A percentile compares a stretch with the other conserved stretches of the same genome.
These are phyloP conservation scores for Blastocrithidia nonstop DNA, from an alignment of 208 protist species.

Conservation along the genomic window DNA sequence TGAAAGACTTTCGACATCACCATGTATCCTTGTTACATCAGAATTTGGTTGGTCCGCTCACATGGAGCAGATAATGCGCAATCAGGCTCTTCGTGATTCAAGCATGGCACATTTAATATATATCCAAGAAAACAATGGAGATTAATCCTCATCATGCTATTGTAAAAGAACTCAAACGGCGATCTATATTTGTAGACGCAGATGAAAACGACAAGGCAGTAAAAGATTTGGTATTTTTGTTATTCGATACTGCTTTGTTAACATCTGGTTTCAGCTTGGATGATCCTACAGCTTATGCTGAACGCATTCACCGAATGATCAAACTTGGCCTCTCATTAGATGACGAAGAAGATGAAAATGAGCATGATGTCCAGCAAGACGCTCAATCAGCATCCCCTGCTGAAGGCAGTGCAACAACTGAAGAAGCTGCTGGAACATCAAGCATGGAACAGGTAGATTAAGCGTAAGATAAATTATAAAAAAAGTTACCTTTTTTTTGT, in stretches of 20 bases:
- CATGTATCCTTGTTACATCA: slow-evolving; percentile 96
- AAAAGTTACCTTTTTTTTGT: no score
- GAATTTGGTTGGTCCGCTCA: slow-evolving; percentile 98
- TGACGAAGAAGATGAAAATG: slow-evolving; percentile 40
- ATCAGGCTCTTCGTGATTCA: slow-evolving; percentile 95
- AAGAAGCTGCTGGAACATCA: slow-evolving; percentile 47
- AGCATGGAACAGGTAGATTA: slow-evolving; percentile 94
- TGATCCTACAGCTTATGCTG: slow-evolving; percentile 88
- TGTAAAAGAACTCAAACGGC: slow-evolving; percentile 88
- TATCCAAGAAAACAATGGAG: slow-evolving; percentile 98
- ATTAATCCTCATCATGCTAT: slow-evolving; percentile 97
- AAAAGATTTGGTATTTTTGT: slow-evolving; percentile 96
- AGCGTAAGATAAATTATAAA: no score
- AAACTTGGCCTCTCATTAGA: slow-evolving; percentile 93
- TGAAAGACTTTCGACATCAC: slow-evolving; percentile 90
- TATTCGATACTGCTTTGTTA: slow-evolving; percentile 97
- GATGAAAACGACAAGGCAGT: slow-evolving; percentile 93
- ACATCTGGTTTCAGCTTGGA: slow-evolving; percentile 97
- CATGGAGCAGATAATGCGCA: slow-evolving; percentile 99
- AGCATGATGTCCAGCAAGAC: slow-evolving; percentile 9
- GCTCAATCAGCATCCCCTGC: no score
- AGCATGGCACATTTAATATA: slow-evolving; percentile 95
- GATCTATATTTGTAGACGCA: slow-evolving; percentile 81
- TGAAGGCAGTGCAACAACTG: slow-evolving; percentile 18
- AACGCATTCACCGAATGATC: slow-evolving; percentile 97